Evolutionary conservation across 371 early-diverging fungal species (phyloP).

Genomic region (Enterospora canceri): DNA sequence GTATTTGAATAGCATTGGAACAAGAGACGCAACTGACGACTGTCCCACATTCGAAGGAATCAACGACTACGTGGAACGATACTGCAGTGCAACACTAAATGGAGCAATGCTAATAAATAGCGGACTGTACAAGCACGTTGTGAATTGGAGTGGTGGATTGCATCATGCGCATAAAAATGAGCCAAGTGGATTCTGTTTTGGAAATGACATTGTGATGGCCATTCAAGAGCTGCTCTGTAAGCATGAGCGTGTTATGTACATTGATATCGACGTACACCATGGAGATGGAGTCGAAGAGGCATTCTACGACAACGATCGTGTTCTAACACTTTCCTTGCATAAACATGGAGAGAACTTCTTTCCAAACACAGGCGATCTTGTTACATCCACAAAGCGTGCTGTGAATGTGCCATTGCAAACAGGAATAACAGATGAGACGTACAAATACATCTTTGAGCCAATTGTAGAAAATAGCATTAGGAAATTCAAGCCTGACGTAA

Average conservation of each 20-base stretch:
- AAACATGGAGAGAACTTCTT: conserved; percentile 81
- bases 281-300: conserved; percentile 85
- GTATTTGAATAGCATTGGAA: conserved; percentile 31
- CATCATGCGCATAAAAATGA: conserved; percentile 83
- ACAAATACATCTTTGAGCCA: conserved; percentile 67
- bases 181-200: conserved; percentile 82
- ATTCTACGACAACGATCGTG: conserved; percentile 72
- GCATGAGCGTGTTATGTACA: conserved; percentile 66
- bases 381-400: conserved; percentile 65
- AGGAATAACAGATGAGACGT: conserved; percentile 73
- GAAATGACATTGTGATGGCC: conserved; percentile 79
- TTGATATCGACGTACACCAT: conserved; percentile 86
- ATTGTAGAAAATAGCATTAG: conserved; percentile 66
- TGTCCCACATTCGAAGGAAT: conserved; percentile 90
- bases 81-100: conserved; percentile 80
- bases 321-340: conserved; percentile 78
- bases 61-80: conserved; percentile 77
- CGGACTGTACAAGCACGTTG: conserved; percentile 66
- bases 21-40: conserved; percentile 61
- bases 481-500: conserved; percentile 66
- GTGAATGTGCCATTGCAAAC: conserved; percentile 76
- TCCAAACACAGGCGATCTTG: conserved; percentile 74
- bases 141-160: conserved; percentile 85
- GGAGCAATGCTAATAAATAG: conserved; percentile 67
- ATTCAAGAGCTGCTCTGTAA: conserved; percentile 69